These are phyloP conservation scores for Eimeria brunetti DNA, from an alignment of 169 alveolate species.

Conservation along the genomic window DNA sequence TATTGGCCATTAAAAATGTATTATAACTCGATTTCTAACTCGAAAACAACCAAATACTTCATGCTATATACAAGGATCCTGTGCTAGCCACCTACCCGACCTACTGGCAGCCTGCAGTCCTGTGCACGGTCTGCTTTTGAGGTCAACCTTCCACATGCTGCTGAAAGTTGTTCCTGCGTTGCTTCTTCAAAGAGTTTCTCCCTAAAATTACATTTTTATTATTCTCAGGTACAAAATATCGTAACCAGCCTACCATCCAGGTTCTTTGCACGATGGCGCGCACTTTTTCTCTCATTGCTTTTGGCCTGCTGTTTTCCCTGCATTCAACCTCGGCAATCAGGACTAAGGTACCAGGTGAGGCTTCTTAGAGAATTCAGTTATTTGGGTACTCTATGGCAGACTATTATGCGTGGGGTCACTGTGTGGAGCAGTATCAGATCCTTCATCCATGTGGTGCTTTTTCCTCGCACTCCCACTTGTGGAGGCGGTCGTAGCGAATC, in stretches of 20 bases:
- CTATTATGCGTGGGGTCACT: neutral
- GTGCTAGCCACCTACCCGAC: constrained; percentile 53
- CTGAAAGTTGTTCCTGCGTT: neutral
- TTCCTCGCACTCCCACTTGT: neutral
- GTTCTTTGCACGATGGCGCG: constrained; percentile 48
- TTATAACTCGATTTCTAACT: neutral
- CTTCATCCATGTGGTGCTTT: neutral
- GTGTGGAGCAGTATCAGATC: neutral
- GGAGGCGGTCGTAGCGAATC: neutral
- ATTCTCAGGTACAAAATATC: neutral
- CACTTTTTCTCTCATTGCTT: constrained; percentile 15
- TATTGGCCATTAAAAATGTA: neutral
- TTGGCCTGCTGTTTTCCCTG: constrained; percentile 57
- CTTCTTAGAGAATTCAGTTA: neutral
- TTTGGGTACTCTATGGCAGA: neutral
- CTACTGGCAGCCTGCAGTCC: constrained; percentile 36
- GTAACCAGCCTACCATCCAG: neutral
- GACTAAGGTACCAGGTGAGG: constrained; percentile 40
- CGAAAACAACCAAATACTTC: neutral
- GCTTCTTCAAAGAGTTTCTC: neutral
- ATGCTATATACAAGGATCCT: neutral
- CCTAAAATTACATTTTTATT: neutral
- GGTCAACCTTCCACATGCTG: neutral
- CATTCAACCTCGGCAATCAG: constrained; percentile 1
- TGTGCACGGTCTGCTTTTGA: constrained; percentile 27